phyloP scores from a whole-genome alignment of 352 stramenopile species.

The Pythium monospermum region DNA sequence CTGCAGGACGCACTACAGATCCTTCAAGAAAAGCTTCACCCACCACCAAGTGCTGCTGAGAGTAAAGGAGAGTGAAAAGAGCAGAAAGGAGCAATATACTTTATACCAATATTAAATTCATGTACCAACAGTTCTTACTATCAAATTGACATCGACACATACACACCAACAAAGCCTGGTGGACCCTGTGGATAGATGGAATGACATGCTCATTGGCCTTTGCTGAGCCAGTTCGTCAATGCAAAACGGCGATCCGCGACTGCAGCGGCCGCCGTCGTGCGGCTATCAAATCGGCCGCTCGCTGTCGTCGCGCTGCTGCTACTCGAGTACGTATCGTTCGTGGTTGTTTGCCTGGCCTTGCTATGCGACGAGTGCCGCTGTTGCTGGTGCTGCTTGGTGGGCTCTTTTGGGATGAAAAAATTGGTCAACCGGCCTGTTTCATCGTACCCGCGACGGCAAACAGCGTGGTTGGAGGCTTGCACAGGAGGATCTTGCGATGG shows the following conservation, averaged over 20 bases:
- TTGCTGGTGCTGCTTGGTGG: too few species aligned
- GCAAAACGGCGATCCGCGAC: conserved; percentile 53
- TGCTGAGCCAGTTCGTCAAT: conserved; percentile 64
- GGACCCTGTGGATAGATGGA: neutral
- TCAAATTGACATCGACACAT: neutral
- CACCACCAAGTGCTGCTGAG: too few species aligned
- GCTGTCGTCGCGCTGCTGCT: too few species aligned
- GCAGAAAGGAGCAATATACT: conserved; percentile 10
- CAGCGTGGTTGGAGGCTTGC: conserved; percentile 24
- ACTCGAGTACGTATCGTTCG: too few species aligned
- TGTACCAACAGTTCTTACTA: neutral
- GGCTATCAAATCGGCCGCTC: too few species aligned
- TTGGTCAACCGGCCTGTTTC: conserved; percentile 75
- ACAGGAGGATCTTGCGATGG: conserved; percentile 38
- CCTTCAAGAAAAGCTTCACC: conserved; percentile 6
- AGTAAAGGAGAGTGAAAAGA: neutral
- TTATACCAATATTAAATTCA: conserved; percentile 8
- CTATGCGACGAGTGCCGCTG: conserved; percentile 14
- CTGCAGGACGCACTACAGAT: neutral
- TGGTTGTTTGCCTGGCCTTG: too few species aligned
- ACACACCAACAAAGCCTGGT: neutral
- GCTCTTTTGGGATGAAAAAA: conserved; percentile 64
- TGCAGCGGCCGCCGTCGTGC: too few species aligned
- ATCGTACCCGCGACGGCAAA: conserved; percentile 65
- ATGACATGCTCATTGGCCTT: conserved; percentile 14